phyloP scores from a whole-genome alignment of 495 filamentous ascomycete species.

The Annulohypoxylon stygium region DNA sequence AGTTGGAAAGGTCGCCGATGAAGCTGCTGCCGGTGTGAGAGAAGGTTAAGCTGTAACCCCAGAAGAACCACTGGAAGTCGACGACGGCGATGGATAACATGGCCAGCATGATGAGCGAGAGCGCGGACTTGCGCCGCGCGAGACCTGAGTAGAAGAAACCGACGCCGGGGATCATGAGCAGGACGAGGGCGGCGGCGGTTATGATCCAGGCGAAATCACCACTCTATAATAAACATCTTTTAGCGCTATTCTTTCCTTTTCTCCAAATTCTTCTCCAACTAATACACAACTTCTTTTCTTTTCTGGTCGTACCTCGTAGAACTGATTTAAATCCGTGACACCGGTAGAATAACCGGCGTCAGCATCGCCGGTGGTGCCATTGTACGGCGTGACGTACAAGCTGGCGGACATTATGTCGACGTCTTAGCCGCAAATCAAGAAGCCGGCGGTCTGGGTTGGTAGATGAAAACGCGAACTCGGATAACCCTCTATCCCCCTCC shows the following conservation, averaged over 20 bases:
- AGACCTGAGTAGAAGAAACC: slow-evolving; percentile 99
- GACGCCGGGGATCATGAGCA: slow-evolving; percentile 93
- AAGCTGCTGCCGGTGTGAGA: slow-evolving; percentile 85
- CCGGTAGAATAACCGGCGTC: slow-evolving; percentile 49
- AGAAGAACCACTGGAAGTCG: slow-evolving; percentile 99
- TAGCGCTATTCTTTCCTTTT: slow-evolving; percentile 33
- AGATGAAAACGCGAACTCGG: slow-evolving; percentile 5
- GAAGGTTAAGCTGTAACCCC: slow-evolving; percentile 96
- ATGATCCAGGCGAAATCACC: slow-evolving; percentile 90
- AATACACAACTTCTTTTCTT: background rate
- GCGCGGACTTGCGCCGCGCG: slow-evolving; percentile 92
- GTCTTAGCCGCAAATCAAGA: slow-evolving; percentile 9
- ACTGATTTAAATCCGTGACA: slow-evolving; percentile 51
- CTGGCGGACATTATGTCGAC: slow-evolving; percentile 48
- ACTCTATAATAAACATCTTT: slow-evolving; percentile 63
- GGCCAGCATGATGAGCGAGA: slow-evolving; percentile 95
- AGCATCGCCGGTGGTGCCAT: slow-evolving; percentile 49
- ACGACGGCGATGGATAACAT: slow-evolving; percentile 91
- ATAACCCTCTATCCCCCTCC: slow-evolving; percentile 13
- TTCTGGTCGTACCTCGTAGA: slow-evolving; percentile 51
- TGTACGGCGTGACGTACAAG: slow-evolving; percentile 50
- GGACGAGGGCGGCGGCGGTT: slow-evolving; percentile 80
- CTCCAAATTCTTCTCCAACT: background rate
- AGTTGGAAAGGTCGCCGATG: slow-evolving; percentile 89
- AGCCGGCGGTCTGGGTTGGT: slow-evolving; percentile 6